Evolutionary conservation across 2,329 filamentous ascomycete species (phyloP).

Genomic region (Harringtonia aguacate): DNA sequence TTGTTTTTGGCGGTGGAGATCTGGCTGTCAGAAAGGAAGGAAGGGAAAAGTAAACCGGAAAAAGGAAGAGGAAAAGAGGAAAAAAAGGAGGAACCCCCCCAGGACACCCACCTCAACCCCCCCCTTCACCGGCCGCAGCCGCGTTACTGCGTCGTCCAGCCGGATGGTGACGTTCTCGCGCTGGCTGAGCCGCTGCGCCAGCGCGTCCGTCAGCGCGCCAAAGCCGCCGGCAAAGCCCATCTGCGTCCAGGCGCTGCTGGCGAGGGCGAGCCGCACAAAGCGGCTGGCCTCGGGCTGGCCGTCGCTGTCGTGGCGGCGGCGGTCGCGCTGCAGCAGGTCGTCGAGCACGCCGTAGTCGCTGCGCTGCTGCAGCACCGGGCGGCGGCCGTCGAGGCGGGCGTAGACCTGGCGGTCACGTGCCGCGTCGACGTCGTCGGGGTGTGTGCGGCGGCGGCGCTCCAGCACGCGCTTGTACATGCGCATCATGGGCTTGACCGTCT

Average conservation of each 20-base stretch:
- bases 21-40: too few relatives aligned
- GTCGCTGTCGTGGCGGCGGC: neutral
- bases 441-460: too few relatives aligned
- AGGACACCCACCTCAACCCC: too few relatives aligned
- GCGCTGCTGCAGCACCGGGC: neutral
- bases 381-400: neutral
- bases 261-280: slow-evolving; percentile 17
- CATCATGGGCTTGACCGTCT: neutral
- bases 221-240: slow-evolving; percentile 50
- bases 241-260: slow-evolving; percentile 21
- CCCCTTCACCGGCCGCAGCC: slow-evolving; percentile 21
- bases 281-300: slow-evolving; percentile 8
- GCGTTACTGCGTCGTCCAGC: slow-evolving; percentile 33
- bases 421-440: too few relatives aligned
- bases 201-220: slow-evolving; percentile 42
- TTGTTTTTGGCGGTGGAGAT: slow-evolving; percentile 7
- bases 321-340: neutral
- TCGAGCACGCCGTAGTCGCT: neutral
- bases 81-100: too few relatives aligned
- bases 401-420: too few relatives aligned
- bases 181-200: slow-evolving; percentile 37
- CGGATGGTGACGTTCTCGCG: slow-evolving; percentile 52
- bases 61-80: too few relatives aligned
- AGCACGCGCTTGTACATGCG: neutral
- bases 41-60: too few relatives aligned